Base-by-base conservation (phyloP, 2,329 filamentous ascomycete species). In the Diplodia sapinea region DNA sequence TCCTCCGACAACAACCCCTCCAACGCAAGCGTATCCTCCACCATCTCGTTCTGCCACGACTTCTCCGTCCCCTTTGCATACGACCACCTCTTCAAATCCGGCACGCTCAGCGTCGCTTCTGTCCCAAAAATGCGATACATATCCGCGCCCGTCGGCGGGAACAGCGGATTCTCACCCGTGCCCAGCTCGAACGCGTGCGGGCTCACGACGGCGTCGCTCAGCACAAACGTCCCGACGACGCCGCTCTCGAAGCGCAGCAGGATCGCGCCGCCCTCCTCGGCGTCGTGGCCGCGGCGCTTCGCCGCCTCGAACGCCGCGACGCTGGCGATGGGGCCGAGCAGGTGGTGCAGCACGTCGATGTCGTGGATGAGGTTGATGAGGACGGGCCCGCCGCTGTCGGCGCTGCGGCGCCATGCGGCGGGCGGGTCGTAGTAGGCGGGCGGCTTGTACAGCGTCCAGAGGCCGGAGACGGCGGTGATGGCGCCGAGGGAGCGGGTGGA, bases 351-450 rank as follows among this genome's bases (percentile, higher is more conserved):
- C 0, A 87, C 75, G 69, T 88, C 87, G 49, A 88, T 77, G 61
- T 89, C 87, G 71, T 89, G 86, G n/a, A 88, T 82, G 52, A 88
- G 76, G 71, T 88, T 89, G 69, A 88, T 88, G 2, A 84, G 76
- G 8, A 88, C 76, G 0, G 84, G 82, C 0, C 85, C 86, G 1
- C 82, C 83, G 43, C 55, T 47, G 8, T 85, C 86, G 1, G 82
- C 83, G 54, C 47, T 54, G 7, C 80, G 78, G 15, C 84, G 80
- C 86, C 86, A 88, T 49, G 81, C 80, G 0, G 77, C 76, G 0
- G 81, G 81, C 0, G 79, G 70, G 1, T 81, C 77, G 69, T 85
- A 88, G 74, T 88, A 89, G 0, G 76, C 67, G 0, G 72, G 56
- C 0, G 86, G 84, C 69, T 89, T 88, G 68, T 77, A 81, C 0